A percentile compares a stretch with the other conserved stretches of the same genome.
Conservation (phyloP, 805 yeast genomes). For the Saturnispora silvae region DNA sequence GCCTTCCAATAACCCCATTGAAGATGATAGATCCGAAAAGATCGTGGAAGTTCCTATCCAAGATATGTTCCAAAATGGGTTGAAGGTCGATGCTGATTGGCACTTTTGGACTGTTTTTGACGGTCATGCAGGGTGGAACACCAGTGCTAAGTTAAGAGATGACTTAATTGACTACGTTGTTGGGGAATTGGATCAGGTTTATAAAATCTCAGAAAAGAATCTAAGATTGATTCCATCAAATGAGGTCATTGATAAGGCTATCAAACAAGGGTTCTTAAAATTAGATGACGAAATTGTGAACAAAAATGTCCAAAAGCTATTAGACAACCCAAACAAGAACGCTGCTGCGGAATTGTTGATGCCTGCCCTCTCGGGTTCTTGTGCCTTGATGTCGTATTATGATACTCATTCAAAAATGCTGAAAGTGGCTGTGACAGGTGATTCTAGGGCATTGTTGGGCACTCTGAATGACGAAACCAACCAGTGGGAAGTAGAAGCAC, state of each 20-base stretch:
- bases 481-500: slow-evolving; percentile 75
- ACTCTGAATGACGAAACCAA: slow-evolving; percentile 49
- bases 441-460: slow-evolving; percentile 85
- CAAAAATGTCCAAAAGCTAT: slow-evolving; percentile 57
- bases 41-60: slow-evolving; percentile 66
- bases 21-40: slow-evolving; percentile 84
- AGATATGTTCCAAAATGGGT: slow-evolving; percentile 41
- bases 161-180: slow-evolving; percentile 70
- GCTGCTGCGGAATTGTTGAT: slow-evolving; percentile 63
- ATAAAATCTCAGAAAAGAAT: slow-evolving; percentile 42
- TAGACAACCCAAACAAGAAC: slow-evolving; percentile 57
- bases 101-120: slow-evolving; percentile 93
- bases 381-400: slow-evolving; percentile 80
- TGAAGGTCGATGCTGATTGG: slow-evolving; percentile 53
- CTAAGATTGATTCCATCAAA: slow-evolving; percentile 55
- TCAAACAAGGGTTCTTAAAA: slow-evolving; percentile 67
- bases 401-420: slow-evolving; percentile 63
- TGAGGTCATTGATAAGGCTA: slow-evolving; percentile 66
- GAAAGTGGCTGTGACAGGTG: slow-evolving; percentile 93
- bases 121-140: slow-evolving; percentile 96
- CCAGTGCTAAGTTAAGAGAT: slow-evolving; percentile 77
- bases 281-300: slow-evolving; percentile 82
- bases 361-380: slow-evolving; percentile 94
- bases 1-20: slow-evolving; percentile 87
- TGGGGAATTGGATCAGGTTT: slow-evolving; percentile 57